A percentile compares a stretch with the other conserved stretches of the same genome.
Evolutionary conservation across 2,329 filamentous ascomycete genomes (phyloP).

Genomic region (Fusarium sp.): DNA sequence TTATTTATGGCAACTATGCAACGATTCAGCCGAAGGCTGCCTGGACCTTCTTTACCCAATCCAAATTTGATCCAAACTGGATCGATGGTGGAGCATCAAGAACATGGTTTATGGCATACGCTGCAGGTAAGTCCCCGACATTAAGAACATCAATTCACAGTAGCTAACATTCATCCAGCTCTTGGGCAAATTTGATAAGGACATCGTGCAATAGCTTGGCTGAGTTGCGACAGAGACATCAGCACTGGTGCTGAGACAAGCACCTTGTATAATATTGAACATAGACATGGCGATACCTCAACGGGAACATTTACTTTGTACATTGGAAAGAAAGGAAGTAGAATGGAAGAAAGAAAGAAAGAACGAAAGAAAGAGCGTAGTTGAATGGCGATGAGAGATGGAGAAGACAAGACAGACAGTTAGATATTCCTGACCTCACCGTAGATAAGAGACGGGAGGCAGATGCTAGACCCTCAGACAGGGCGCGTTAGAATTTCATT

Average conservation of each 20-base stretch:
- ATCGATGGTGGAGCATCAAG: constrained; percentile 85
- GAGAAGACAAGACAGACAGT: constrained; percentile 13
- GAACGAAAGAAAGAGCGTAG: constrained; percentile 7
- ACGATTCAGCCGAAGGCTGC: constrained; percentile 77
- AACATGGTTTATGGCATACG: constrained; percentile 87
- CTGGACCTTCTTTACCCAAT: constrained; percentile 80
- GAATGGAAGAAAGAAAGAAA: no score
- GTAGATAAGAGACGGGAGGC: constrained; percentile 24
- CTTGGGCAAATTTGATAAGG: constrained; percentile 38
- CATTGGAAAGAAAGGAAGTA: constrained; percentile 16
- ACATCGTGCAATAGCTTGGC: neutral
- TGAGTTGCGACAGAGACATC: constrained; percentile 7
- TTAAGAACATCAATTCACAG: neutral
- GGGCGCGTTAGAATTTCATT: constrained; percentile 32
- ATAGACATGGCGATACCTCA: constrained; percentile 39
- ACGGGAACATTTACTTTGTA: constrained; percentile 42
- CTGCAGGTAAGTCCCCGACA: constrained; percentile 72
- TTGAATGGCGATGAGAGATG: constrained; percentile 16
- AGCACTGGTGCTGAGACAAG: constrained; percentile 14
- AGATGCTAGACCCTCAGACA: constrained; percentile 32
- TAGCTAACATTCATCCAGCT: constrained; percentile 40
- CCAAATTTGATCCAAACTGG: constrained; percentile 75
- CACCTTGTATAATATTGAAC: constrained; percentile 32
- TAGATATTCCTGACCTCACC: constrained; percentile 32
- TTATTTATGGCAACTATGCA: constrained; percentile 86